A percentile compares a stretch with the other conserved stretches of the same genome.
phyloP scores from a whole-genome alignment of 148 eudicot species.

The Dysphania ambrosioides region DNA sequence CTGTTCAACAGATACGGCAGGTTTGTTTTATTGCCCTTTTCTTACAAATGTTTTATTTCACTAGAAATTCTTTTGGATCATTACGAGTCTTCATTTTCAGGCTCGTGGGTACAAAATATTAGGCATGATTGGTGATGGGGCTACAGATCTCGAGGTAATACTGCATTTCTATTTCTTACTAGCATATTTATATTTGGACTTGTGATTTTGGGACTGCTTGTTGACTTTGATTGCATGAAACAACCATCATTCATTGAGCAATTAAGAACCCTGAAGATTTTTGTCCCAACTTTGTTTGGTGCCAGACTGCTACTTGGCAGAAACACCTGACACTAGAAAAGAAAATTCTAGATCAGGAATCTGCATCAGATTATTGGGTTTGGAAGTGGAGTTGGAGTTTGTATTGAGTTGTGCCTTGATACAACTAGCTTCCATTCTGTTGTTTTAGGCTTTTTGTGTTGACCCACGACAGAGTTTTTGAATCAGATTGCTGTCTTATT shows the following conservation, averaged over 20 bases:
- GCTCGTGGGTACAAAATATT: slow-evolving; percentile 68
- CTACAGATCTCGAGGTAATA: slow-evolving; percentile 96
- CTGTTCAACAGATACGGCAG: slow-evolving; percentile 82
- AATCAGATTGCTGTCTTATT: background rate
- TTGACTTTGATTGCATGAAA: background rate
- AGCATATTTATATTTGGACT: background rate
- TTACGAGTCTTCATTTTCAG: slow-evolving; percentile 34
- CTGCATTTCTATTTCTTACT: background rate
- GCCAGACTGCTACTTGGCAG: background rate
- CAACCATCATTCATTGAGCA: background rate
- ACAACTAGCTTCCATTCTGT: background rate
- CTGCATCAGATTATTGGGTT: background rate
- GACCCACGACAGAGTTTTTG: background rate
- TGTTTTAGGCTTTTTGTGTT: background rate
- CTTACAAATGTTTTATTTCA: background rate
- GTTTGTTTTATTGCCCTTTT: slow-evolving; percentile 33
- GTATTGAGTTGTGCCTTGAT: background rate
- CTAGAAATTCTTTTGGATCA: background rate
- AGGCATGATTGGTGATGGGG: slow-evolving; percentile 97
- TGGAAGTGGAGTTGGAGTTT: background rate
- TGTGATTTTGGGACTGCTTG: background rate
- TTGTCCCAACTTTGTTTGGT: background rate
- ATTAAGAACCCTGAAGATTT: background rate
- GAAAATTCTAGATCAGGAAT: background rate
- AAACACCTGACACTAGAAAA: background rate